Evolutionary conservation across 306 rosid species (phyloP), one percentile per base, ranked within the genome.

Genomic region (Argentina anserina): DNA sequence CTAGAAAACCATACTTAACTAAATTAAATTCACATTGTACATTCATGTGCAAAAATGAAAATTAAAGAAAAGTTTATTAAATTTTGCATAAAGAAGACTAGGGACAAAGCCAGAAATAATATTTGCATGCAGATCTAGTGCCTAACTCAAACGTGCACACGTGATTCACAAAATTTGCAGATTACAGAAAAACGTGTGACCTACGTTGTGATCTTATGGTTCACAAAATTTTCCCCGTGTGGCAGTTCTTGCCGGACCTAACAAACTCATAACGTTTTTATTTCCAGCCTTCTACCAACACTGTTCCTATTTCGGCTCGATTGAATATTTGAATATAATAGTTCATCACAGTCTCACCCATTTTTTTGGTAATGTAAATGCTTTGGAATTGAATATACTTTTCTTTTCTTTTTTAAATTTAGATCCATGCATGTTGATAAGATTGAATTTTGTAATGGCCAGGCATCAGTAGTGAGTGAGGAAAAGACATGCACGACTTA

Each of bases 261-360:
- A n/a, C n/a, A n/a, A n/a, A n/a, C n/a, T n/a, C n/a, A n/a, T n/a
- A n/a, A n/a, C 63, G 63, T 56, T 4, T 28, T 28, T 1, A 34
- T 25, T 9, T 7, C 12, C 20, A 28, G 26, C 53, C 41, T 36
- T 31, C 33, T 4, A 9, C 12, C 17, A 28, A 17, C 40, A 79
- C 79, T 79, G 78, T 79, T 73, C 71, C 10, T 49, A 60, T 68
- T 73, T 61, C 82, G 75, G 71, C 82, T 2, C 1, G 11, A n/a
- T n/a, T n/a, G n/a, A n/a, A n/a, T n/a, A n/a, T n/a, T n/a, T n/a
- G n/a, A n/a, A 45, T 58, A 40, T 31, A 47, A 34, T 45, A 69
- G 9, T 25, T 2, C 21, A 20, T 20, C 13, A 18, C 18, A 34
- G 21, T 64, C 1, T 21, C 12, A 4, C 28, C 28, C 63, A 49